These are phyloP conservation scores for Bruguiera hainesii DNA, from an alignment of 441 rosid genomes.

Conservation along the genomic window DNA sequence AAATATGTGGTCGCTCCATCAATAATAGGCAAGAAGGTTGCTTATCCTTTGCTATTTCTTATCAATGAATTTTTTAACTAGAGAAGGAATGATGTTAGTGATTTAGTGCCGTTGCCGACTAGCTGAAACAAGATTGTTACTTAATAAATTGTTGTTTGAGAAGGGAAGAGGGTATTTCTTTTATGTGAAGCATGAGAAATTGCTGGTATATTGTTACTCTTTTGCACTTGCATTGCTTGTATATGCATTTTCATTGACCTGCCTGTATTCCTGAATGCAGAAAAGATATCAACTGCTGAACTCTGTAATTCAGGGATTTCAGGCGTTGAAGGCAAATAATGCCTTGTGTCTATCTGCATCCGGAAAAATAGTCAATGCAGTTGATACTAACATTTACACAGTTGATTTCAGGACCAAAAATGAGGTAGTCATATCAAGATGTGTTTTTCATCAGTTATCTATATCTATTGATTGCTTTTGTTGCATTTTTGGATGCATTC, in stretches of 20 bases:
- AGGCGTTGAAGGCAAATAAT: constrained; percentile 45
- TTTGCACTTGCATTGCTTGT: constrained; percentile 2
- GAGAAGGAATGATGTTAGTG: constrained; percentile 19
- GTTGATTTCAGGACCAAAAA: constrained; percentile 26
- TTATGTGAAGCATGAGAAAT: constrained; percentile 44
- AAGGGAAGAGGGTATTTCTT: constrained; percentile 62
- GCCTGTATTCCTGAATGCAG: constrained; percentile 43
- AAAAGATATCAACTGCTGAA: constrained; percentile 42
- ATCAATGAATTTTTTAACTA: constrained; percentile 13
- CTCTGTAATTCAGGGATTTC: constrained; percentile 48
- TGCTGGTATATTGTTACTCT: constrained; percentile 48
- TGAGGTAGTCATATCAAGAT: constrained; percentile 43
- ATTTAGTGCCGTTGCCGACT: constrained; percentile 45
- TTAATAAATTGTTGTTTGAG: constrained; percentile 51
- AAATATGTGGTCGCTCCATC: constrained; percentile 29
- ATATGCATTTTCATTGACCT: constrained; percentile 21
- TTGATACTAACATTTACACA: constrained; percentile 17
- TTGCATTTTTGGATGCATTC: not conserved
- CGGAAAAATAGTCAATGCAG: constrained; percentile 23
- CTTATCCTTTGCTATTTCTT: constrained; percentile 17
- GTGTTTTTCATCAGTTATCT: constrained; percentile 19
- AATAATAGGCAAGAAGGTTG: constrained; percentile 45
- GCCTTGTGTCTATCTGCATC: constrained; percentile 26
- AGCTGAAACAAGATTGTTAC: constrained; percentile 48
- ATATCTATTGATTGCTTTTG: not conserved